These are phyloP conservation scores for Salix exigua DNA, from an alignment of 345 rosid species.

Conservation along the genomic window DNA sequence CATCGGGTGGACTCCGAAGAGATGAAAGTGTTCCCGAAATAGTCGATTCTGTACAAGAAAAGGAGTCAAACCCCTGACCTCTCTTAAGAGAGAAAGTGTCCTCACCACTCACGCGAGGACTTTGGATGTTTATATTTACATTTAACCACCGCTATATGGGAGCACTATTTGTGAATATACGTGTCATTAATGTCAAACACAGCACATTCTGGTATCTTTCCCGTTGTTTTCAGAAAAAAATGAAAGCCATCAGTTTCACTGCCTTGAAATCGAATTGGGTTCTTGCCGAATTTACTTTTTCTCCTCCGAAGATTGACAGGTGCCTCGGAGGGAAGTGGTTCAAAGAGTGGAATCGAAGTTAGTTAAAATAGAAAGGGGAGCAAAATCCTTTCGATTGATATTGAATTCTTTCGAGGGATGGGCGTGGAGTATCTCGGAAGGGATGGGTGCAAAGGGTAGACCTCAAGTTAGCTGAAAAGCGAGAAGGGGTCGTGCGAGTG, in stretches of 20 bases:
- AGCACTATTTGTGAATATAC: too few species aligned
- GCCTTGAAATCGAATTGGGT: constrained; percentile 3
- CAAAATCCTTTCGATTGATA: neutral
- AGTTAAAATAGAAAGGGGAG: constrained; percentile 2
- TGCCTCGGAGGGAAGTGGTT: constrained; percentile 37
- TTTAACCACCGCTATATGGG: too few species aligned
- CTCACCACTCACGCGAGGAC: too few species aligned
- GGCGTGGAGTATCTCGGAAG: constrained; percentile 26
- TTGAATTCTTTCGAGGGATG: neutral
- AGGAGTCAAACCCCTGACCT: too few species aligned
- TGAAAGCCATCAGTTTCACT: too few species aligned
- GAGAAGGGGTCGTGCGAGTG: neutral
- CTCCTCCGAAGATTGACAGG: constrained; percentile 13
- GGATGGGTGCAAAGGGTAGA: constrained; percentile 38
- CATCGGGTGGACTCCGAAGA: too few species aligned
- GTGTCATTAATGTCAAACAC: neutral
- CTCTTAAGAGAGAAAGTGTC: too few species aligned
- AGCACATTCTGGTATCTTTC: neutral
- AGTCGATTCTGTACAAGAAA: too few species aligned
- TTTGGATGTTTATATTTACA: too few species aligned
- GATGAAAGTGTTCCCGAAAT: too few species aligned
- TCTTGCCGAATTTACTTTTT: constrained; percentile 12
- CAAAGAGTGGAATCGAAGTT: constrained; percentile 50
- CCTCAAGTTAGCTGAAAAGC: constrained; percentile 33
- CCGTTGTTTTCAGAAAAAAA: neutral